Base-by-base conservation (phyloP, 176 grass and related monocot genomes). In the Carex cristatella region DNA sequence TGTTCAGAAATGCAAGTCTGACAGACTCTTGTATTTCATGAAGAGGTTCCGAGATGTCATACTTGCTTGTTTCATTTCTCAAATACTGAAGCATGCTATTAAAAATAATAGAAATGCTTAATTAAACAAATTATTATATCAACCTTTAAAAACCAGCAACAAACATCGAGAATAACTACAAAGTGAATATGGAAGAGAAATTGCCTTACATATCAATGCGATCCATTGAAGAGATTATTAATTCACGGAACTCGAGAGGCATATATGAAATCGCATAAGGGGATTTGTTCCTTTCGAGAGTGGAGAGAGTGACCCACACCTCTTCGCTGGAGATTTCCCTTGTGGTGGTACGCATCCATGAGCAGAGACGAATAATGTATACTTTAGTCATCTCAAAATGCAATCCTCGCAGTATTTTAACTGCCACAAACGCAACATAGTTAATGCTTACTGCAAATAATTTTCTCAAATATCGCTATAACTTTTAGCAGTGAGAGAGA, bases 1-100 rank as follows among this genome's bases (percentile, higher is more conserved):
- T 94, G 87, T 92, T 99, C 44, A 95, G 92, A 91, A 99, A 95
- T 91, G 91, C 91, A 89, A 99, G 96, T 87, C 93, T 92, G 80
- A 99, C 90, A 68, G 96, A 99, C 85, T 99, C 96, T 38, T 94
- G 90, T 86, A 99, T 99, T 92, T 99, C 96, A 71, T 92, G 93
- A 84, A 99, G 88, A 53, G 92, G 93, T 82, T 94, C 93, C 71
- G 91, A 89, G 82, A 92, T 88, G 84, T 95, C 87, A 27, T 84
- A 89, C 90, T 92, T 99, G 7, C 88, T 91, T 79, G 90, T 88
- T 84, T 95, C 93, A 32, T 80, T 94, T 85, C 87, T 95, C 87
- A 99, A 61, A 89, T 90, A 92, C 83, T 91, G 89, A 89, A 99
- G 89, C 93, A 99, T 88, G 75, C 96, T 99, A 90, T 90, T 30